phyloP scores from a whole-genome alignment of 1,284 basidiomycete species.

The Calocybe gambosa region DNA sequence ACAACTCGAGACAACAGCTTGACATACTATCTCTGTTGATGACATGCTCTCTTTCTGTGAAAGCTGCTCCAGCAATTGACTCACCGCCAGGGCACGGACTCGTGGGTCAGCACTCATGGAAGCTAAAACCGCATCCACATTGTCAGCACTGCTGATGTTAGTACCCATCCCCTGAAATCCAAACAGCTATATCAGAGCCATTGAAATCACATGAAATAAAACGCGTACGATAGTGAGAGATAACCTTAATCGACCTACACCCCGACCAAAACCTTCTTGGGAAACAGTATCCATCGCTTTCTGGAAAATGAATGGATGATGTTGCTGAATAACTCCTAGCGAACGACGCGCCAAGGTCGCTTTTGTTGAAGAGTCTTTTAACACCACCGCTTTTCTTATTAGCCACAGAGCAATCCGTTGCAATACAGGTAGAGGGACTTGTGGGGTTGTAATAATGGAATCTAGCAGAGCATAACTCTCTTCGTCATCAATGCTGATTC shows the following conservation, averaged over 20 bases:
- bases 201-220: neutral
- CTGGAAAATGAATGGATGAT: slow-evolving; percentile 45
- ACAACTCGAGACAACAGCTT: slow-evolving; percentile 10
- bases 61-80: slow-evolving; percentile 38
- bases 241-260: slow-evolving; percentile 45
- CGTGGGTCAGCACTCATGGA: slow-evolving; percentile 47
- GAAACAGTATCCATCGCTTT: slow-evolving; percentile 32
- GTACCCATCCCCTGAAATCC: slow-evolving; percentile 8
- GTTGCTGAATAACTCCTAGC: slow-evolving; percentile 43
- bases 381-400: slow-evolving; percentile 24
- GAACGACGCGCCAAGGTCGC: slow-evolving; percentile 26
- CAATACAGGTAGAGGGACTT: slow-evolving; percentile 32
- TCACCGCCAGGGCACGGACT: slow-evolving; percentile 47
- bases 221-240: slow-evolving; percentile 48
- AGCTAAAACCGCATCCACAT: slow-evolving; percentile 45
- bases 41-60: slow-evolving; percentile 22
- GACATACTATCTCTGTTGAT: slow-evolving; percentile 33
- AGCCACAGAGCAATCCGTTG: slow-evolving; percentile 31
- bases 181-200: neutral
- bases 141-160: slow-evolving; percentile 15
- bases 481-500: slow-evolving; percentile 42
- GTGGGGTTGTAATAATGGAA: slow-evolving; percentile 34
- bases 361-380: slow-evolving; percentile 16
- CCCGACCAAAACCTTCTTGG: slow-evolving; percentile 32
- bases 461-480: slow-evolving; percentile 34